Evolutionary conservation across 1,139 yeast species (phyloP).

Genomic region (Yamadazyma blattariae): DNA sequence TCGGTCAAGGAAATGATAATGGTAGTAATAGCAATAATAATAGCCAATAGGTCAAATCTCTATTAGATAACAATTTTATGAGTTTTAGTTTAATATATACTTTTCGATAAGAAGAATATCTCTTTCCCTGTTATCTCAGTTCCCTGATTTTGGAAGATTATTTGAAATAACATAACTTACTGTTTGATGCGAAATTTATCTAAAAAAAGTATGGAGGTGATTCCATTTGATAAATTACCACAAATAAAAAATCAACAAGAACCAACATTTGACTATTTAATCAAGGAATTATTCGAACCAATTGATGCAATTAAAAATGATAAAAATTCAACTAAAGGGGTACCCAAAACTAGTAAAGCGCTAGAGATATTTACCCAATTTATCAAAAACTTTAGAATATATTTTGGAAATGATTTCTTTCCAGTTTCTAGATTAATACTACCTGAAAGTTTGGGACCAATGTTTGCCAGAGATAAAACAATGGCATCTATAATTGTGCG

Average conservation of each 20-base stretch:
- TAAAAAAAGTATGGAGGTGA: neutral
- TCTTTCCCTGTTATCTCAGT: too few relatives aligned
- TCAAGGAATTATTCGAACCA: slow-evolving; percentile 30
- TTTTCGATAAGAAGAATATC: too few relatives aligned
- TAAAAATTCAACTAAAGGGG: slow-evolving; percentile 20
- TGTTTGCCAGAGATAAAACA: slow-evolving; percentile 51
- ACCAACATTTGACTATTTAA: slow-evolving; percentile 29
- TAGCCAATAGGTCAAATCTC: neutral
- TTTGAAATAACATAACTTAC: too few relatives aligned
- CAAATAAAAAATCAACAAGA: slow-evolving; percentile 18
- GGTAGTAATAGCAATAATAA: slow-evolving; percentile 1
- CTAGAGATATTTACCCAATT: slow-evolving; percentile 40
- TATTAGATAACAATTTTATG: too few relatives aligned
- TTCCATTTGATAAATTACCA: slow-evolving; percentile 2
- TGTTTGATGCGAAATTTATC: too few relatives aligned
- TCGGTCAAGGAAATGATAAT: slow-evolving; percentile 40
- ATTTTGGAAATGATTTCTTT: slow-evolving; percentile 68
- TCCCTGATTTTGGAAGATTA: too few relatives aligned
- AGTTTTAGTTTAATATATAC: too few relatives aligned
- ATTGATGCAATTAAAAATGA: slow-evolving; percentile 32
- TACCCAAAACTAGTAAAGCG: slow-evolving; percentile 13
- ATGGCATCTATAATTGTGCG: slow-evolving; percentile 42
- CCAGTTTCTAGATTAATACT: slow-evolving; percentile 64
- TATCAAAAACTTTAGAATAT: slow-evolving; percentile 56
- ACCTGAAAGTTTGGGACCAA: slow-evolving; percentile 59